A percentile compares a stretch with the other conserved stretches of the same genome.
These are phyloP conservation scores for Beverwykella pulmonaria DNA, from an alignment of 495 filamentous ascomycete genomes.

Conservation along the genomic window DNA sequence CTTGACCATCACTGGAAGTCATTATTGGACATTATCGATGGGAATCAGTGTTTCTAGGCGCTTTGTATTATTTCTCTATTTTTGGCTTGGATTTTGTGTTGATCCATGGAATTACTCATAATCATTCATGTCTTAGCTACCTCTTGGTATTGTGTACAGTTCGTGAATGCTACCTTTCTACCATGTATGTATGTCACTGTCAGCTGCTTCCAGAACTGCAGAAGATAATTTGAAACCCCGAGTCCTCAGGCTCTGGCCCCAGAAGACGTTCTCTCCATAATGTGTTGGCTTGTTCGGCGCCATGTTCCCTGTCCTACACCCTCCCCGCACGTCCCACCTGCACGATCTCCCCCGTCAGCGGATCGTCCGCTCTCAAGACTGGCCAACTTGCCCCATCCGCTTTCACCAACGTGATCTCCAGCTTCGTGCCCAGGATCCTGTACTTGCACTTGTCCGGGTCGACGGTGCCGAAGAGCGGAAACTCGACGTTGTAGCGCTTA, in stretches of 20 bases:
- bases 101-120: too few species aligned
- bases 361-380: slow-evolving; percentile 82
- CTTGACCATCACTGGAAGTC: too few species aligned
- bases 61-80: background rate
- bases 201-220: too few species aligned
- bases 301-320: slow-evolving; percentile 8
- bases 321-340: slow-evolving; percentile 74
- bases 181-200: too few species aligned
- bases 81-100: background rate
- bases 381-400: slow-evolving; percentile 84
- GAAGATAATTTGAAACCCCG: too few species aligned
- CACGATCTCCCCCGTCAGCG: slow-evolving; percentile 73
- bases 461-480: slow-evolving; percentile 77
- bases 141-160: too few species aligned
- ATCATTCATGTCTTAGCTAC: too few species aligned
- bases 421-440: slow-evolving; percentile 92
- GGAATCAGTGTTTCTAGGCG: background rate
- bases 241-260: too few species aligned
- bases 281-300: background rate
- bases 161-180: too few species aligned
- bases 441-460: slow-evolving; percentile 71
- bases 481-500: slow-evolving; percentile 76
- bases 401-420: slow-evolving; percentile 85
- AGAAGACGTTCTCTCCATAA: background rate
- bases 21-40: background rate